Base-by-base conservation (phyloP, 2,329 filamentous ascomycete genomes). In the Colletotrichum gigasporum region DNA sequence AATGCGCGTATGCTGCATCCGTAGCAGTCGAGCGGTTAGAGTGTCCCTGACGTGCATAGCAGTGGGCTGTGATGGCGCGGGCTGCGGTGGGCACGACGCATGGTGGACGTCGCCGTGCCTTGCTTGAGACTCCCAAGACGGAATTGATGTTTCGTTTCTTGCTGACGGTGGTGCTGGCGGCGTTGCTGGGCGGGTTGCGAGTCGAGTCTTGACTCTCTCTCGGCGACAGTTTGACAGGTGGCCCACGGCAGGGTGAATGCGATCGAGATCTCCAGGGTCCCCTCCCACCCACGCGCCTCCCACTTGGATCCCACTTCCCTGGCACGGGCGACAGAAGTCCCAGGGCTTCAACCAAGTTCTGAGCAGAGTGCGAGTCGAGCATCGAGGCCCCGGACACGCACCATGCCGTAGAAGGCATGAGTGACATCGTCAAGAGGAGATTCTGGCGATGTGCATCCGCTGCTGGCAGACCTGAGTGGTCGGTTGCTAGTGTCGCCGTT, bases 241-340 rank as follows among this genome's bases (percentile, higher is more conserved):
- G 26, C 6, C 20, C 9, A 24, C 16, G 34, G 42, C 41, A 28
- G 58, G 18, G 18, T 28, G 35, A 44, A 16, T 18, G 18, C 42
- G 44, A 57, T 62, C 52, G 59, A 62, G 59, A 62, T 62, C 52
- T 62, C 58, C 52, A 62, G 59, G 42, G 52, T 62, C 59, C 59
- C 34, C 28, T 28, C 35, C 42, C 44, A 24, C 34, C 14, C 53
- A 45, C 35, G 32, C 20, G 24, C 34, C 26, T 42, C 39, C 16
- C 18, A 44, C 24, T 53, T 14, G 16, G 30, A 41, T 47, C 18
- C 45, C 44, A 51, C 45, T 58, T 59, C 28, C 60, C 45, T 63
- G 45, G 35, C 53, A 44, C 34, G 53, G 37, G 26, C 20, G 8
- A 42, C 44, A 24, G 34, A 44, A 2, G n/a, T 48, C n/a, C 26